Percentiles rank a stretch among this genome's conserved stretches.
Conservation (phyloP, 768 basidiomycete species). For the Hypsizygus marmoreus region DNA sequence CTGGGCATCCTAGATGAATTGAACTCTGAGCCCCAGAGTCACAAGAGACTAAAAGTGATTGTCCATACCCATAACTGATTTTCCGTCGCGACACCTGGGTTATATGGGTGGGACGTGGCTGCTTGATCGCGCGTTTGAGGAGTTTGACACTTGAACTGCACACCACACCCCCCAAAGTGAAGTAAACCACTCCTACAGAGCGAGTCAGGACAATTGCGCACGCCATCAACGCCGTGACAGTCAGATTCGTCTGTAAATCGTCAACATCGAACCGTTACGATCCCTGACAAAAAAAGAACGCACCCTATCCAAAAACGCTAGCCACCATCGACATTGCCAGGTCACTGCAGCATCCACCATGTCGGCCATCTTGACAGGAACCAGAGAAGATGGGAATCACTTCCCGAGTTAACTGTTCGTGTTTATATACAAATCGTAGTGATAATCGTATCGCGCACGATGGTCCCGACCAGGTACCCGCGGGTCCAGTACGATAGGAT, state of each 20-base stretch:
- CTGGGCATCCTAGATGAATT: slow-evolving; percentile 69
- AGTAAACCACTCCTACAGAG: slow-evolving; percentile 64
- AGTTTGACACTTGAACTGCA: slow-evolving; percentile 63
- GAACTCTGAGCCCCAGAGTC: too few relatives aligned
- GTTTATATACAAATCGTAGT: too few relatives aligned
- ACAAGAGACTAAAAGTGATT: too few relatives aligned
- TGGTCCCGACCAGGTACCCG: too few relatives aligned
- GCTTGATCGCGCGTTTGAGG: slow-evolving; percentile 60
- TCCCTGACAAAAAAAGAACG: slow-evolving; percentile 7
- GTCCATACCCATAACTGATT: slow-evolving; percentile 67
- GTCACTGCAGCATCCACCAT: slow-evolving; percentile 3
- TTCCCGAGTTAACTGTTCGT: too few relatives aligned
- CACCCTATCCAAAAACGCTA: slow-evolving; percentile 43
- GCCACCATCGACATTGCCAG: slow-evolving; percentile 25
- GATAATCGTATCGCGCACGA: too few relatives aligned
- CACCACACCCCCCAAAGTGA: slow-evolving; percentile 54
- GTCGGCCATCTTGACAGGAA: too few relatives aligned
- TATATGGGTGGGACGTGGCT: slow-evolving; percentile 64
- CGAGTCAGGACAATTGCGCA: slow-evolving; percentile 56
- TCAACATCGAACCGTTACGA: not conserved
- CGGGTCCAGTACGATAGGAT: too few relatives aligned
- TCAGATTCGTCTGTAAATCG: slow-evolving; percentile 52
- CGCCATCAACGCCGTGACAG: slow-evolving; percentile 55
- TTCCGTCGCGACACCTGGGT: slow-evolving; percentile 42
- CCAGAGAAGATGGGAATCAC: too few relatives aligned